Evolutionary conservation across 2,329 filamentous ascomycete species (phyloP).

Genomic region (Arthrobotrys iridis): DNA sequence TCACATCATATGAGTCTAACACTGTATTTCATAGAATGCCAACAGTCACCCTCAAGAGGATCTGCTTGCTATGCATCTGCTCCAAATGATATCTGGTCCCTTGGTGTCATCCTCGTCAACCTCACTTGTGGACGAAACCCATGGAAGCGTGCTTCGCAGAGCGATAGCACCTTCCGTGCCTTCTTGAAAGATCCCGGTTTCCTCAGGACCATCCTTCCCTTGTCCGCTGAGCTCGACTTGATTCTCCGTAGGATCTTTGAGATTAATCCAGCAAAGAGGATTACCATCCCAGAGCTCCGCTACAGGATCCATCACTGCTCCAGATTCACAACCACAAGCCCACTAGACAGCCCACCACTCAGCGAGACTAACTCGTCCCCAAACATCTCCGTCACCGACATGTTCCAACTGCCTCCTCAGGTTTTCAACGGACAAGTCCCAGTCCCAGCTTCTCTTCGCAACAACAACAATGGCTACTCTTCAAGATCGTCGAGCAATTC

Average conservation of each 20-base stretch:
- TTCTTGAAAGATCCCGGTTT: slow-evolving; percentile 87
- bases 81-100: slow-evolving; percentile 95
- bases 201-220: slow-evolving; percentile 87
- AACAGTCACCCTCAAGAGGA: slow-evolving; percentile 77
- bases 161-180: slow-evolving; percentile 94
- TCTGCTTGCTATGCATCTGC: slow-evolving; percentile 85
- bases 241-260: slow-evolving; percentile 90
- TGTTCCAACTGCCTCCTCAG: slow-evolving; percentile 56
- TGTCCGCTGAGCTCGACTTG: slow-evolving; percentile 87
- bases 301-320: slow-evolving; percentile 79
- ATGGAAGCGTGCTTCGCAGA: slow-evolving; percentile 93
- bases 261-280: slow-evolving; percentile 81
- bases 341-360: slow-evolving; percentile 57
- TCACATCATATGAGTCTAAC: not conserved
- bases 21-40: slow-evolving; percentile 75
- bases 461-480: slow-evolving; percentile 55
- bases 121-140: slow-evolving; percentile 97
- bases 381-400: slow-evolving; percentile 56
- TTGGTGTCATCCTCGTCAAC: slow-evolving; percentile 98
- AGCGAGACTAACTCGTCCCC: slow-evolving; percentile 56
- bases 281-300: slow-evolving; percentile 81
- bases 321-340: slow-evolving; percentile 71
- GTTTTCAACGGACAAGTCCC: slow-evolving; percentile 55
- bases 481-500: slow-evolving; percentile 56
- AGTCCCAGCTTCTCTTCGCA: slow-evolving; percentile 56